Evolutionary conservation across 2,329 filamentous ascomycete species (phyloP), one percentile per base, ranked within the genome.

Genomic region (Hypoxylon sp.): DNA sequence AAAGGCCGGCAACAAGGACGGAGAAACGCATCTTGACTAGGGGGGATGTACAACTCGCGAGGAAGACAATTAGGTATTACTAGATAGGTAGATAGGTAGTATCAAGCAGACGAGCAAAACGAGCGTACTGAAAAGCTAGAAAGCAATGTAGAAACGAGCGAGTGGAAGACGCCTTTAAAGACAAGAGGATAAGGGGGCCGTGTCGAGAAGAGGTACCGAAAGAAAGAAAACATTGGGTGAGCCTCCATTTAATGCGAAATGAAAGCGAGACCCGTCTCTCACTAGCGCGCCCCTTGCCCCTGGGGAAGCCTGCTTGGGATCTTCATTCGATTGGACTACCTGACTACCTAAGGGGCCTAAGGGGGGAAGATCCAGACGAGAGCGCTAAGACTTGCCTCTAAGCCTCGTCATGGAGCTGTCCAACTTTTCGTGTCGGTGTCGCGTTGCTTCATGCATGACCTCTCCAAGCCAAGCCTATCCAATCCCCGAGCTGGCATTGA

Each of bases 11-110:
- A 69, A 82, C 71, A 75, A 87, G 43, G 76, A 84, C 69, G 71
- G 81, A 74, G 81, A 86, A 84, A 78, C 84, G 85, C 85, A 88
- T 88, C 39, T 80, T 86, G 80, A 69, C 55, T 26, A 22, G 20
- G 46, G 74, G 64, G 64, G 63, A 53, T 70, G 65, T 72, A 70
- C 54, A 67, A 59, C 59, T 62, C 58, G 59, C 48, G 56, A 44
- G 59, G 62, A 60, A 67, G 60, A 63, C 47, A 56, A 68, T 65
- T 68, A 63, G 47, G 28, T 67, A 67, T 61, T 61, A 62, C 13
- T 56, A 59, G 48, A 19, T 44, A 47, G n/a, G 24, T 56, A 59
- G 48, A 19, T 44, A 47, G n/a, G 24, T 47, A 57, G 46, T 28
- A 47, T 63, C 7, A 56, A 19, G 64, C 39, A 48, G 51, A 62